Evolutionary conservation across 2,329 filamentous ascomycete genomes (phyloP).

Genomic region (Tolypocladium guangdongense): DNA sequence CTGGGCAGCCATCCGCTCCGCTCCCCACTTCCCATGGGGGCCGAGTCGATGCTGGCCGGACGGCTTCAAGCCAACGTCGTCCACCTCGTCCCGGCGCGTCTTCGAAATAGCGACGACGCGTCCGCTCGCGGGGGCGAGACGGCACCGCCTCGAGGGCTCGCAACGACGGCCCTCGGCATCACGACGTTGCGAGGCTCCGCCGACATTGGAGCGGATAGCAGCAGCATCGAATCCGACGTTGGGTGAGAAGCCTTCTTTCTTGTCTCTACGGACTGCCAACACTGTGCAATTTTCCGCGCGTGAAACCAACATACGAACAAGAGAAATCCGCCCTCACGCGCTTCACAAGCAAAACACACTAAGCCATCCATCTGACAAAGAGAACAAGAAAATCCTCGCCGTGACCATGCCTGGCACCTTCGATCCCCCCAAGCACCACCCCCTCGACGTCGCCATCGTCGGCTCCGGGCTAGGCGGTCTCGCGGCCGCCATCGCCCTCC

Average conservation of each 20-base stretch:
- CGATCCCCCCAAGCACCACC: neutral
- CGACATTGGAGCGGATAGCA: neutral
- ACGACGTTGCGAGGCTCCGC: neutral
- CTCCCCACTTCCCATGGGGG: neutral
- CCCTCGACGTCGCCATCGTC: slow-evolving; percentile 24
- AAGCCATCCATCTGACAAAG: neutral
- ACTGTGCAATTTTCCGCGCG: neutral
- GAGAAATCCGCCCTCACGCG: neutral
- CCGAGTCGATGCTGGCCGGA: neutral
- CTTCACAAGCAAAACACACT: neutral
- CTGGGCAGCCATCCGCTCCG: neutral
- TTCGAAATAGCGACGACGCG: neutral
- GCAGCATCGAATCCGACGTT: too few species aligned
- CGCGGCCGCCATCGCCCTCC: slow-evolving; percentile 26
- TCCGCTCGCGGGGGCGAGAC: neutral
- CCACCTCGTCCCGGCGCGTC: neutral
- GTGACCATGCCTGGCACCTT: neutral
- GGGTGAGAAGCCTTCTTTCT: neutral
- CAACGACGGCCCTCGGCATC: neutral
- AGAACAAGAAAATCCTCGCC: neutral
- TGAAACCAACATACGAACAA: neutral
- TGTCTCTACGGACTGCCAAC: neutral
- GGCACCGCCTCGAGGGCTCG: neutral
- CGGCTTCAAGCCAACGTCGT: neutral
- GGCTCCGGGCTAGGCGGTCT: slow-evolving; percentile 30